Percentiles rank a stretch among this genome's conserved stretches.
Evolutionary conservation across 2,329 filamentous ascomycete genomes (phyloP).

Genomic region (Samsoniella hepiali): DNA sequence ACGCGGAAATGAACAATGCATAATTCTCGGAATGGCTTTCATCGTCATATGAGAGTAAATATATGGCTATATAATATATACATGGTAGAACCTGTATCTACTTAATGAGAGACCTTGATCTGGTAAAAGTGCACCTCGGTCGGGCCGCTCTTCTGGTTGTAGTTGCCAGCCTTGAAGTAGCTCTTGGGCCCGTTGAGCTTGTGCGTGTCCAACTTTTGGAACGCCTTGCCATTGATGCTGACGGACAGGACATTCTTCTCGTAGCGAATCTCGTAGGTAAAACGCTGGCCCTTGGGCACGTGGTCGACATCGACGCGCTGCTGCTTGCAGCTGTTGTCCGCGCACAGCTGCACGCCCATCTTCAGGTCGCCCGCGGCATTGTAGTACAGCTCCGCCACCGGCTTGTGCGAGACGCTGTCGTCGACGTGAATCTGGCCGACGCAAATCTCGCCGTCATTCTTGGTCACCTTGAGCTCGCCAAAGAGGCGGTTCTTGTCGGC

Average conservation of each 20-base stretch:
- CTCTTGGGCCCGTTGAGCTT: constrained; percentile 30
- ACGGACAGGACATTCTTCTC: constrained; percentile 32
- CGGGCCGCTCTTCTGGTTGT: constrained; percentile 32
- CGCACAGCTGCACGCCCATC: constrained; percentile 38
- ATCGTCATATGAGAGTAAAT: neutral
- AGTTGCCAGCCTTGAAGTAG: constrained; percentile 39
- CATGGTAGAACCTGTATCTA: neutral
- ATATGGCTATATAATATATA: neutral
- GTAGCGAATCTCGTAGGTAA: constrained; percentile 39
- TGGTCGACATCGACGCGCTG: constrained; percentile 31
- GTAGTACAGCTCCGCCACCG: constrained; percentile 40
- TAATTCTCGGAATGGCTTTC: neutral
- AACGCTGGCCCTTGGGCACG: constrained; percentile 32
- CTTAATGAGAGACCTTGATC: constrained; percentile 23
- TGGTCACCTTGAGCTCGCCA: constrained; percentile 31
- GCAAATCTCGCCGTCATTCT: constrained; percentile 35
- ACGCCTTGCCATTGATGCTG: constrained; percentile 28
- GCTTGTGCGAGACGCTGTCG: constrained; percentile 35
- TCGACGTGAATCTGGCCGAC: constrained; percentile 41
- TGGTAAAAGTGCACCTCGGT: constrained; percentile 27
- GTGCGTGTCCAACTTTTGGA: constrained; percentile 28
- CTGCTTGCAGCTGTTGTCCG: constrained; percentile 28
- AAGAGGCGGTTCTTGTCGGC: constrained; percentile 32
- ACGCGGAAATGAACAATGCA: neutral
- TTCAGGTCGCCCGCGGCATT: constrained; percentile 32